These are phyloP conservation scores for Magnaporthiopsis rhizophila DNA, from an alignment of 2,329 filamentous ascomycete species.

Conservation along the genomic window DNA sequence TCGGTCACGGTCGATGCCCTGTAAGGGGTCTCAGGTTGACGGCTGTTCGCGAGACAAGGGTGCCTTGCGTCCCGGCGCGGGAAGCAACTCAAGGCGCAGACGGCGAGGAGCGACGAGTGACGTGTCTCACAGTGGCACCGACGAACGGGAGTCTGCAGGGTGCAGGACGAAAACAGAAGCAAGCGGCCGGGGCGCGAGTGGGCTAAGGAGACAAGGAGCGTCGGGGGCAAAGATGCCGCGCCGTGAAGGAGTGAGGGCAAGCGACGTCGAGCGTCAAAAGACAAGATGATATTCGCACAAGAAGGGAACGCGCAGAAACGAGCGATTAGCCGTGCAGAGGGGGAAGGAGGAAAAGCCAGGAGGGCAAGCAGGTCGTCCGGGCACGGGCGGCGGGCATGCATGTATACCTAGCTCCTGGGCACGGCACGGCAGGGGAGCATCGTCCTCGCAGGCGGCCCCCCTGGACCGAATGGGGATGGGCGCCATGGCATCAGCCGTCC, in stretches of 20 bases:
- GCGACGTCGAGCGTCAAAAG: constrained; percentile 9
- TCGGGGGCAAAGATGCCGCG: neutral
- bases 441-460: neutral
- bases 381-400: neutral
- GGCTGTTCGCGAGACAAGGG: neutral
- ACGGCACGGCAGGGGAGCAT: too few species aligned
- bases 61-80: neutral
- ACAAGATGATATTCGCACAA: neutral
- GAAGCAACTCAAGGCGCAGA: neutral
- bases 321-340: neutral
- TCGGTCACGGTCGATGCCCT: neutral
- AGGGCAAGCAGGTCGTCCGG: neutral
- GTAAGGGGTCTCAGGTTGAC: neutral
- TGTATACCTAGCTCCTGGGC: neutral
- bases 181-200: constrained; percentile 4
- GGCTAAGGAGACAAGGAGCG: constrained; percentile 8
- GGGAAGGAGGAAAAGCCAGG: neutral
- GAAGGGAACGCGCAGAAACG: neutral
- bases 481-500: neutral
- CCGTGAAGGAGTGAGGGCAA: constrained; percentile 2
- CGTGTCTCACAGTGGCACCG: neutral
- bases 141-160: neutral
- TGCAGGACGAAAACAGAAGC: neutral
- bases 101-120: neutral
- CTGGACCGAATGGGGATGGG: neutral